Percentiles rank a stretch among this genome's conserved stretches.
phyloP scores from a whole-genome alignment of 2,329 filamentous ascomycete genomes.

The Pseudomassariella vexata region DNA sequence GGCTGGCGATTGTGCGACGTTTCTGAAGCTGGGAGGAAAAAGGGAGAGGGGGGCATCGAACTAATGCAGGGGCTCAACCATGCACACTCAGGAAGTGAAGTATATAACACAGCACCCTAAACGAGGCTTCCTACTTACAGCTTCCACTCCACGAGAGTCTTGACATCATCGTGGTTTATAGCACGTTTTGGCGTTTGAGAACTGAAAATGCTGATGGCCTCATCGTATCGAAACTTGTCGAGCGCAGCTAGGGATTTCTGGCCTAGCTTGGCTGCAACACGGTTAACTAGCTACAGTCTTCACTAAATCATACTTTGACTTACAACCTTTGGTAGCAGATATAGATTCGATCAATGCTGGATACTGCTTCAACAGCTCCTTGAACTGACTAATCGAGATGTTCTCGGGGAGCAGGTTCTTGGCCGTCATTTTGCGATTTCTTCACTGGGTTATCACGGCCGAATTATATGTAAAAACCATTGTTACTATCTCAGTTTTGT shows the following conservation, averaged over 20 bases:
- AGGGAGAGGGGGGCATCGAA: no score
- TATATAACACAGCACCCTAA: conserved; percentile 2
- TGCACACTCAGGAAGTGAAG: no score
- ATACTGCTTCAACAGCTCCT: conserved; percentile 30
- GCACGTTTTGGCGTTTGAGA: conserved; percentile 22
- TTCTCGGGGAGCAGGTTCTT: conserved; percentile 13
- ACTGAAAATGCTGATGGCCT: conserved; percentile 42
- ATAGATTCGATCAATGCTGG: conserved; percentile 32
- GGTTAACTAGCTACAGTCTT: conserved; percentile 5
- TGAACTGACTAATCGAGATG: conserved; percentile 28
- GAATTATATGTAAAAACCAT: no score
- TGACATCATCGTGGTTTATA: conserved; percentile 53
- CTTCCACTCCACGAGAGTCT: conserved; percentile 64
- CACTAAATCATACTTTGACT: conserved; percentile 10
- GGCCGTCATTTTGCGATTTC: conserved; percentile 14
- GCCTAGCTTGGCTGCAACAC: conserved; percentile 36
- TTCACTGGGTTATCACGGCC: no score
- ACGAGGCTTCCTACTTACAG: conserved; percentile 53
- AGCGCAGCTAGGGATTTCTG: conserved; percentile 50
- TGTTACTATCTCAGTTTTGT: no score
- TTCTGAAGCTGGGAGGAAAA: no score
- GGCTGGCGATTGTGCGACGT: no score
- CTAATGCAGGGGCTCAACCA: no score
- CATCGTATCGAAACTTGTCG: conserved; percentile 53
- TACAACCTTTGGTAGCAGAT: conserved; percentile 40